These are phyloP conservation scores for Cladosporium phlei DNA, from an alignment of 2,329 filamentous ascomycete species.

Conservation along the genomic window DNA sequence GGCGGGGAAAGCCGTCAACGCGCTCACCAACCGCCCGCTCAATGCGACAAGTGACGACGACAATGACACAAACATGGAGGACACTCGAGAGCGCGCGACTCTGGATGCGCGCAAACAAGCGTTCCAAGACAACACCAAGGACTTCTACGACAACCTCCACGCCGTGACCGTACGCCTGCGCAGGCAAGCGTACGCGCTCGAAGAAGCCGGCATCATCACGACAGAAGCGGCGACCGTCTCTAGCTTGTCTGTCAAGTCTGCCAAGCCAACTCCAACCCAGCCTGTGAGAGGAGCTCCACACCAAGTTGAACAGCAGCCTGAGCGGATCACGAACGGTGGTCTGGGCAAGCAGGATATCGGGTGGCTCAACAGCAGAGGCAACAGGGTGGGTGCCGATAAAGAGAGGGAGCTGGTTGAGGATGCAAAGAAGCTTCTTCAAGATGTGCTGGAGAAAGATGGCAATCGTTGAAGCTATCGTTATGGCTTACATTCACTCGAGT, in stretches of 20 bases:
- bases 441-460: slow-evolving; percentile 18
- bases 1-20: slow-evolving; percentile 59
- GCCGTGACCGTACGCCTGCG: slow-evolving; percentile 69
- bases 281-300: slow-evolving; percentile 25
- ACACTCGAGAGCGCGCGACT: slow-evolving; percentile 50
- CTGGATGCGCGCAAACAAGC: slow-evolving; percentile 53
- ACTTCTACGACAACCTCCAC: slow-evolving; percentile 70
- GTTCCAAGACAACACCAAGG: slow-evolving; percentile 51
- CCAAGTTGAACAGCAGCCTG: slow-evolving; percentile 18
- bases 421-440: slow-evolving; percentile 52
- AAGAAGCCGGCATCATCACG: slow-evolving; percentile 71
- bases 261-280: slow-evolving; percentile 20
- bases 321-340: slow-evolving; percentile 41
- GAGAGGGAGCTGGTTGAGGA: slow-evolving; percentile 73
- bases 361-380: slow-evolving; percentile 81
- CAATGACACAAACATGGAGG: slow-evolving; percentile 36
- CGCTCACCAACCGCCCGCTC: slow-evolving; percentile 52
- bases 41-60: slow-evolving; percentile 24
- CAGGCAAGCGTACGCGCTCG: slow-evolving; percentile 70
- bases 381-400: slow-evolving; percentile 76
- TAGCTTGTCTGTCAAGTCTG: slow-evolving; percentile 17
- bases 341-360: slow-evolving; percentile 68
- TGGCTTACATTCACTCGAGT: too few relatives aligned
- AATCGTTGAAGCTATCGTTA: background rate
- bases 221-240: slow-evolving; percentile 36